These are phyloP conservation scores for Naganishia cerealis DNA, from an alignment of 1,284 basidiomycete genomes.

Conservation along the genomic window DNA sequence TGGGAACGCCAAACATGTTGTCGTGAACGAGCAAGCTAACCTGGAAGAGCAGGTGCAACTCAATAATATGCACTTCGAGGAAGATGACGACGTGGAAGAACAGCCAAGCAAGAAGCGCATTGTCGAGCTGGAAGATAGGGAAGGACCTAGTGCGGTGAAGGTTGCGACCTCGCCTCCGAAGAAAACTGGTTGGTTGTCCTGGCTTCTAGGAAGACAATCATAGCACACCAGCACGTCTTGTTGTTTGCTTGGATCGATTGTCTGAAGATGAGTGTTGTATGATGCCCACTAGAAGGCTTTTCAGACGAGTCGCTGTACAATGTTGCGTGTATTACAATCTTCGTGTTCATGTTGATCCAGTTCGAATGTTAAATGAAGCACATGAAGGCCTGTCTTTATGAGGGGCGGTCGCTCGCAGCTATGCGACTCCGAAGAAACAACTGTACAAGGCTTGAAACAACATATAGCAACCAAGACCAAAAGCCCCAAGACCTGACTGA, in stretches of 20 bases:
- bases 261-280: background rate
- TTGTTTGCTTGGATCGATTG: background rate
- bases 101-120: conserved; percentile 21
- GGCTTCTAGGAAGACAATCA: conserved; percentile 9
- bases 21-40: conserved; percentile 1
- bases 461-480: too few species aligned
- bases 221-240: background rate
- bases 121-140: conserved; percentile 13
- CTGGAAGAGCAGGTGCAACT: background rate
- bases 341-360: background rate
- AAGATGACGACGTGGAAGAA: conserved; percentile 7
- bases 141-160: conserved; percentile 8
- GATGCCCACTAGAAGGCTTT: background rate
- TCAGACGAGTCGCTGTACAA: background rate
- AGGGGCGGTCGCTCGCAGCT: too few species aligned
- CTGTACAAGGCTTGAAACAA: too few species aligned
- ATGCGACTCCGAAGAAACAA: too few species aligned
- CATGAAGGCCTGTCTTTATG: background rate
- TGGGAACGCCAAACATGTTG: background rate
- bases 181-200: conserved; percentile 27
- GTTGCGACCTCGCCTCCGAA: background rate
- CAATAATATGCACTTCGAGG: background rate
- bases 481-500: too few species aligned
- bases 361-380: background rate
- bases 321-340: background rate